Conservation (phyloP, 345 rosid species). For the Salix arbutifolia region DNA sequence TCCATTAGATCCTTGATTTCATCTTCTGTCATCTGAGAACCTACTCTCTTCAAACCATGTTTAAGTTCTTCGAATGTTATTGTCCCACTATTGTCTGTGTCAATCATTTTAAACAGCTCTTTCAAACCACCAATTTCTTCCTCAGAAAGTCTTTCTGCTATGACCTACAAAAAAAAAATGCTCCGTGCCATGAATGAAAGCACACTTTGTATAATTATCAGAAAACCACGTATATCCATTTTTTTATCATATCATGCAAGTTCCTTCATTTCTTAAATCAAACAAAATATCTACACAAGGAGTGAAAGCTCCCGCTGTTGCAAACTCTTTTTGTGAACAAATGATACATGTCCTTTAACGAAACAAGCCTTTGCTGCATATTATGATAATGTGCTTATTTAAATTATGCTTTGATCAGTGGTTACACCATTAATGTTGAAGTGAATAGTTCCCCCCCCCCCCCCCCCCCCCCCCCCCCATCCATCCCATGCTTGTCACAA, state of each 20-base stretch:
- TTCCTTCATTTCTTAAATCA: not conserved
- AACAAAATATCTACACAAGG: not conserved
- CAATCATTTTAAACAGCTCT: conserved; percentile 92
- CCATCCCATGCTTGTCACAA: not conserved
- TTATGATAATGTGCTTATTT: not conserved
- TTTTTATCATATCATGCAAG: not conserved
- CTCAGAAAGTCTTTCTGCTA: conserved; percentile 95
- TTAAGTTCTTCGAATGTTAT: conserved; percentile 91
- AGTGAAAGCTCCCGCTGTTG: not conserved
- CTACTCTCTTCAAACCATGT: conserved; percentile 73
- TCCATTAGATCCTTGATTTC: conserved; percentile 93
- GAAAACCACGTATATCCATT: not conserved
- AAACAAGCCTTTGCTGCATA: not conserved
- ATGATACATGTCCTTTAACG: not conserved
- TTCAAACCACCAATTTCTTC: conserved; percentile 96
- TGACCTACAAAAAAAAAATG: conserved; percentile 52
- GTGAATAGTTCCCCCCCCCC: not conserved
- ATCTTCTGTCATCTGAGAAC: conserved; percentile 82
- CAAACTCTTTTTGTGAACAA: not conserved
- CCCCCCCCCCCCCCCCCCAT: not conserved
- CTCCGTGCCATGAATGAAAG: conserved; percentile 4
- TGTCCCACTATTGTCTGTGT: conserved; percentile 86
- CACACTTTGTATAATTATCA: not conserved
- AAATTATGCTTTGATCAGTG: not conserved
- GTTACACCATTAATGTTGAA: not conserved